phyloP scores from a whole-genome alignment of 108 stramenopile species.

The Parmales sp. region DNA sequence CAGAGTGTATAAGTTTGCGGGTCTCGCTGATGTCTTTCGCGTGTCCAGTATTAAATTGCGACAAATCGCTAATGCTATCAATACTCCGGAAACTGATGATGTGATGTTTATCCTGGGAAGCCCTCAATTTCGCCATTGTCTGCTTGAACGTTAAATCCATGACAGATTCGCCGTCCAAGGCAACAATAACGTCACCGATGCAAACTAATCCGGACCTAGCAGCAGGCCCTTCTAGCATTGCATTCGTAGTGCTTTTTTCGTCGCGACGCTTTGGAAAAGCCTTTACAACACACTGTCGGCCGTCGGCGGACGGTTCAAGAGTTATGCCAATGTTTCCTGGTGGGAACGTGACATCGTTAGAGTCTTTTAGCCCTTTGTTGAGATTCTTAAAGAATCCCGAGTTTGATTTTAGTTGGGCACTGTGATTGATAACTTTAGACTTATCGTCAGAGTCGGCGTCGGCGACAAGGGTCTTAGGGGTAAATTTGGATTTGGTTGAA shows the following conservation, averaged over 20 bases:
- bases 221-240: not conserved
- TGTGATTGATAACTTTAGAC: no score
- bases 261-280: not conserved
- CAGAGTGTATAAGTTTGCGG: no score
- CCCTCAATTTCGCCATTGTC: not conserved
- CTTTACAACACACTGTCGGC: slow-evolving; percentile 1
- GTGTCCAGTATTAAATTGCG: no score
- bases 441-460: no score
- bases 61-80: not conserved
- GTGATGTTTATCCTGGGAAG: not conserved
- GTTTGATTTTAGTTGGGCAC: no score
- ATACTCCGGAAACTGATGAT: not conserved
- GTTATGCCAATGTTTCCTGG: not conserved
- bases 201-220: not conserved
- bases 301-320: not conserved
- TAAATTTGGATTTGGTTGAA: no score
- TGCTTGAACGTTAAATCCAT: slow-evolving; percentile 9
- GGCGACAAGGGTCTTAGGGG: no score
- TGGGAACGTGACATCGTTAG: not conserved
- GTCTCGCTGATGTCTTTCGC: no score
- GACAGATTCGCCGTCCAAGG: not conserved
- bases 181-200: not conserved
- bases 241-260: not conserved
- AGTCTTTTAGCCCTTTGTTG: not conserved
- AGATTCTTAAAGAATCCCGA: slow-evolving; percentile 1